phyloP scores from a whole-genome alignment of 345 rosid species.

The Streptanthus diversifolius region DNA sequence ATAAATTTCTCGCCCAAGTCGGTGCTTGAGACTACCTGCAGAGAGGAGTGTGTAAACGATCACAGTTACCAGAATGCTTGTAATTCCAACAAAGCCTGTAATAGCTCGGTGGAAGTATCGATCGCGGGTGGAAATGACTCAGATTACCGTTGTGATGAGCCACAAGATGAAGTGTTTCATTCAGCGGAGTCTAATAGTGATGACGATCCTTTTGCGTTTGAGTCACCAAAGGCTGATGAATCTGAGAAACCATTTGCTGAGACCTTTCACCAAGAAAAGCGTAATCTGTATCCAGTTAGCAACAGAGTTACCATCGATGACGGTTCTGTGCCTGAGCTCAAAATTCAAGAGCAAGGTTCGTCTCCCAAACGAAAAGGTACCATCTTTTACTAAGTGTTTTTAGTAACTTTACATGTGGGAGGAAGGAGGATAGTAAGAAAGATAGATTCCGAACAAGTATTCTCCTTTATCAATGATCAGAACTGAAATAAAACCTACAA shows the following conservation, averaged over 20 bases:
- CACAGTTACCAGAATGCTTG: constrained; percentile 6
- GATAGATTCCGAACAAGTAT: neutral
- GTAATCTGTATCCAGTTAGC: neutral
- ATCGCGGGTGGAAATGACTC: constrained; percentile 1
- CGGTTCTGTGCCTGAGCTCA: neutral
- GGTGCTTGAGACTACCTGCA: constrained; percentile 52
- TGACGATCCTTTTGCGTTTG: constrained; percentile 27
- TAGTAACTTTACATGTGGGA: neutral
- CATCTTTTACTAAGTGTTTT: neutral
- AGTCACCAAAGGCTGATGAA: constrained; percentile 21
- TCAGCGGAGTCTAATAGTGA: neutral
- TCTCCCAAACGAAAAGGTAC: constrained; percentile 35
- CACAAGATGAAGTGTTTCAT: constrained; percentile 21
- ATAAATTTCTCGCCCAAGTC: constrained; percentile 62
- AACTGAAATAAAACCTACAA: neutral
- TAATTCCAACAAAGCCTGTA: constrained; percentile 12
- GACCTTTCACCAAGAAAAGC: constrained; percentile 10
- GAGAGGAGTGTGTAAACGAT: constrained; percentile 20
- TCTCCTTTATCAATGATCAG: neutral
- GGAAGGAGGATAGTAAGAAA: neutral
- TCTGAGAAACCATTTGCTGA: constrained; percentile 17
- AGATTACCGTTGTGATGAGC: constrained; percentile 19
- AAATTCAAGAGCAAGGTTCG: constrained; percentile 6
- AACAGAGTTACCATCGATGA: neutral
- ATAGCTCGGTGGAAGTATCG: constrained; percentile 15